These are phyloP conservation scores for Mortierella sp. DNA, from an alignment of 371 early-diverging fungal species.

Conservation along the genomic window DNA sequence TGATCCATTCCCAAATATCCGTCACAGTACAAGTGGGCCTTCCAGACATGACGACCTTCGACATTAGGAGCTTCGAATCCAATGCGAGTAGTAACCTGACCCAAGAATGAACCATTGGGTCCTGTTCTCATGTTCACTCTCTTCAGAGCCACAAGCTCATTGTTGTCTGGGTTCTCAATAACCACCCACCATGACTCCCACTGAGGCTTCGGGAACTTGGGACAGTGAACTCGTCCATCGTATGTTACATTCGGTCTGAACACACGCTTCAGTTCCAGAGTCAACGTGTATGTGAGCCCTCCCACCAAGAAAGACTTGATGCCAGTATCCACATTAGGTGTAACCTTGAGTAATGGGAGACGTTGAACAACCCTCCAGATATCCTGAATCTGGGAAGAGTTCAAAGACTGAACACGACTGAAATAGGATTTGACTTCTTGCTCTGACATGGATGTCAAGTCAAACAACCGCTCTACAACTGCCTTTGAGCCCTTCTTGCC, in stretches of 20 bases:
- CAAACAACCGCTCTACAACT: slow-evolving; percentile 55
- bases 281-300: slow-evolving; percentile 61
- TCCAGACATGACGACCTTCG: slow-evolving; percentile 69
- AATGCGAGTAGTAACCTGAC: slow-evolving; percentile 56
- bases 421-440: slow-evolving; percentile 65
- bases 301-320: slow-evolving; percentile 57
- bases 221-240: slow-evolving; percentile 75
- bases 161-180: slow-evolving; percentile 70
- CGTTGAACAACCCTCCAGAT: slow-evolving; percentile 65
- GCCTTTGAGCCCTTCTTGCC: slow-evolving; percentile 3
- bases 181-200: slow-evolving; percentile 93
- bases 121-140: slow-evolving; percentile 74
- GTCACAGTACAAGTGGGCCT: slow-evolving; percentile 76
- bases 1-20: slow-evolving; percentile 87
- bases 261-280: slow-evolving; percentile 52
- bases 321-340: slow-evolving; percentile 40
- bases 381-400: slow-evolving; percentile 52
- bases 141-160: slow-evolving; percentile 81
- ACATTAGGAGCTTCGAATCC: slow-evolving; percentile 75
- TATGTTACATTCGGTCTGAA: slow-evolving; percentile 58
- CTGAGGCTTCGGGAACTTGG: slow-evolving; percentile 90
- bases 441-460: slow-evolving; percentile 58
- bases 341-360: slow-evolving; percentile 69
- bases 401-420: slow-evolving; percentile 55
- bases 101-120: slow-evolving; percentile 58